Evolutionary conservation across 2,329 filamentous ascomycete species (phyloP).

Genomic region (Cercospora janseana): DNA sequence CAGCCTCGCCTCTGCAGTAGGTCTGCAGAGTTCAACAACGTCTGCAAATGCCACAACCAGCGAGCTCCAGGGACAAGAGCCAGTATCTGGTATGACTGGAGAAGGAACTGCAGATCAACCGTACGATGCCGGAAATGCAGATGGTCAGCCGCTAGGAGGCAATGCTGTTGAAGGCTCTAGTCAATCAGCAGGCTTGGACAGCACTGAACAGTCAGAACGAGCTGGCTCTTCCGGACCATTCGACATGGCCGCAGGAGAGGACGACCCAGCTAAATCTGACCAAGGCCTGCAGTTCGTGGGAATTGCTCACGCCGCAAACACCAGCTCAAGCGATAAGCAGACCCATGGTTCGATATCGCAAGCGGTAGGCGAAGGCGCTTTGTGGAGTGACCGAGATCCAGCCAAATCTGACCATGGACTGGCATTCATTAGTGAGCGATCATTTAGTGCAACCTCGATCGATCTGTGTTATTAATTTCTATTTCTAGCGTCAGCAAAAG

Average conservation of each 20-base stretch:
- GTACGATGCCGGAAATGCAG: conserved; percentile 3
- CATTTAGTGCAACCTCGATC: background rate
- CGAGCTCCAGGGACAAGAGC: conserved; percentile 5
- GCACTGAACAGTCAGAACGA: background rate
- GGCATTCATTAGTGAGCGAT: conserved; percentile 9
- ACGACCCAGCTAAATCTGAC: background rate
- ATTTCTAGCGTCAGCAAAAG: background rate
- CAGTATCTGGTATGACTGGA: conserved; percentile 6
- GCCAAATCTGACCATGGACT: conserved; percentile 5
- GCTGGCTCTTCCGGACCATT: background rate
- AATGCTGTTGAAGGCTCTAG: background rate
- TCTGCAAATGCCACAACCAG: background rate
- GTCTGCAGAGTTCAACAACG: conserved; percentile 1
- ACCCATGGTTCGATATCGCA: conserved; percentile 5
- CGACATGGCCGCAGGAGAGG: background rate
- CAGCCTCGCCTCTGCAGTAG: conserved; percentile 10
- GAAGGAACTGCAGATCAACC: conserved; percentile 6
- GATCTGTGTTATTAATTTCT: background rate
- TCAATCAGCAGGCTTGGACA: background rate
- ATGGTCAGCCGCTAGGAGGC: background rate
- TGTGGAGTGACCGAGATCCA: background rate
- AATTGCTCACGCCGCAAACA: background rate
- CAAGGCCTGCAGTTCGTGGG: conserved; percentile 10
- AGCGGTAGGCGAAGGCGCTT: background rate
- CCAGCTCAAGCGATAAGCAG: background rate